Conservation (phyloP, 495 filamentous ascomycete genomes). For the Xylaria flabelliformis region DNA sequence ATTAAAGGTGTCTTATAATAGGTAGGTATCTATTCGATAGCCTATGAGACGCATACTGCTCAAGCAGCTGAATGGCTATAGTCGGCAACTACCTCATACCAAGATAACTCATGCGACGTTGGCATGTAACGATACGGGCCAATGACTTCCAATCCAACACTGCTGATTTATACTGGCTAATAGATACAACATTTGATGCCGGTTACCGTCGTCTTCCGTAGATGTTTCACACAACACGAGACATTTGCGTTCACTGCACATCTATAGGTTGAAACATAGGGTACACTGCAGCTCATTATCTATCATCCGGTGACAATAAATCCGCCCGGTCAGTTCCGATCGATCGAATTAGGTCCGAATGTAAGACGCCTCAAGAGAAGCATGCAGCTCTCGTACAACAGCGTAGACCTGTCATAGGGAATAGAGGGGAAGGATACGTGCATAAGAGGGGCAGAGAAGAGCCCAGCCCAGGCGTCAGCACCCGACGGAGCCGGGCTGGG, state of each 20-base stretch:
- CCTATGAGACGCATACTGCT: not conserved
- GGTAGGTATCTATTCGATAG: not conserved
- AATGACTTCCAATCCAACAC: not conserved
- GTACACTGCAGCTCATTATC: not conserved
- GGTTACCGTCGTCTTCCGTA: not conserved
- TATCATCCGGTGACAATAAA: not conserved
- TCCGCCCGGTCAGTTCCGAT: not conserved
- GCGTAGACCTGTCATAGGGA: not conserved
- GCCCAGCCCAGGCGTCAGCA: not conserved
- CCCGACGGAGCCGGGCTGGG: not conserved
- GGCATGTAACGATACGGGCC: not conserved
- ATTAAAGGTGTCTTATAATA: not conserved
- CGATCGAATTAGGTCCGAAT: not conserved
- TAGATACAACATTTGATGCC: not conserved
- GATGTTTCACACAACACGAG: not conserved
- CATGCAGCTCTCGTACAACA: not conserved
- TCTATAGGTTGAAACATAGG: not conserved
- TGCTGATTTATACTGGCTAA: not conserved
- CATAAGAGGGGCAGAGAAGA: not conserved
- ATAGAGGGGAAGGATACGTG: not conserved
- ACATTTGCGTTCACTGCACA: not conserved
- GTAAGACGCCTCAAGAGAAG: not conserved
- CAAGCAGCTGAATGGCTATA: slow-evolving; percentile 3
- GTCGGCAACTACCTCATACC: not conserved
- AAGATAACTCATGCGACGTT: not conserved